Evolutionary conservation across 305 asterid species (phyloP), one percentile per base, ranked within the genome.

Genomic region (Caryopteris hybrid): DNA sequence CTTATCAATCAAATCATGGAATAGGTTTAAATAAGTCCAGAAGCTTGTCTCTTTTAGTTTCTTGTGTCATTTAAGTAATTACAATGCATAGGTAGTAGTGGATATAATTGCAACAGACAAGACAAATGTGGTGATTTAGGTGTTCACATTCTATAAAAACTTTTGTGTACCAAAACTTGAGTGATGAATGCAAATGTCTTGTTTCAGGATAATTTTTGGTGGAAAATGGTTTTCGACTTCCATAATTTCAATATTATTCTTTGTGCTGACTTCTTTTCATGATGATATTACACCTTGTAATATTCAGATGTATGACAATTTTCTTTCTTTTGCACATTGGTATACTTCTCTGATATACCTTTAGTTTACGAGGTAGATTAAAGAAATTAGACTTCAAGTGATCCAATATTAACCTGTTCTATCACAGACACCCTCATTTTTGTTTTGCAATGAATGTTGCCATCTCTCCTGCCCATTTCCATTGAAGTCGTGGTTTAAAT

Each of bases 111-210:
- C 18, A 3, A 13, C 8, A 16, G 34, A 27, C 54, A 34, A 45
- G 59, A 68, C 9, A n/a, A 41, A 61, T 46, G 20, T 58, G 18
- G 65, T 17, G 31, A 41, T 47, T 45, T 16, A 11, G 33, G 41
- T 25, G 52, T 61, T 27, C 59, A 23, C 20, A 47, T 27, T 70
- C 61, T 46, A 2, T 41, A 48, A 5, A 16, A 34, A 29, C 16
- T 18, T 73, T 50, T 17, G 25, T 73, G 55, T 58, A 50, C 41
- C 53, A 56, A 47, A 7, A 64, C 60, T 25, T 55, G 53, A 70
- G 36, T 59, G 56, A 39, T 55, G 39, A 18, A 5, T 68, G 64
- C n/a, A 64, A 31, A 43, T 51, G 22, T 51, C 51, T 27, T 61
- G 51, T 53, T 25, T 36, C 48, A n/a, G 41, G 42, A 11, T 20